Evolutionary conservation across 2,329 filamentous ascomycete genomes (phyloP), one percentile per base, ranked within the genome.

Genomic region (Xylaria sp.): DNA sequence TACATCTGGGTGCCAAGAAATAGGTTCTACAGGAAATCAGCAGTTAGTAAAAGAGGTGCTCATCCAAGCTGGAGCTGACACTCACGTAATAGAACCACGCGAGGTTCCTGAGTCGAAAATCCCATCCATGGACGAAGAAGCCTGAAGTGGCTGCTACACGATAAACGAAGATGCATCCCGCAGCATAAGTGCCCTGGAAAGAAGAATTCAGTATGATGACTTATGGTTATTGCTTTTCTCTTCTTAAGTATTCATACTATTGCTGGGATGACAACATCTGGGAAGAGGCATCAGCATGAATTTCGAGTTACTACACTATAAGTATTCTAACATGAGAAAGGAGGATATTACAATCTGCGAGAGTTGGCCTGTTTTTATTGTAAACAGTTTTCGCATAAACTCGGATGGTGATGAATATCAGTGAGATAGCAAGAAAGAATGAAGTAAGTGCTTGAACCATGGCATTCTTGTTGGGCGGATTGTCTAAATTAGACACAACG

Each of bases 391-490:
- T 70, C 15, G 63, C 63, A 39, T 70, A 70, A 23, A 61, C 3
- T 20, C 63, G 68, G 55, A 70, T 15, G 23, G 52, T 6, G 13
- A 66, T 54, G 46, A 54, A 62, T 25, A 66, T 41, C 10, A 55
- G 23, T n/a, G 65, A 39, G 15, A 70, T 34, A 3, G 56, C 18
- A 28, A 70, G 64, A 39, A 63, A 68, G 37, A 70, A 48, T n/a
- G 60, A 62, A 32, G 32, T 52, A 34, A 70, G n/a, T 1, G 55
- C 68, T 15, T 23, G 51, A 32, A 70, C 60, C 23, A 68, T 23
- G 20, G 39, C 44, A 23, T 70, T 70, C 39, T 34, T 34, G 39
- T 70, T 68, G 15, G 64, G 59, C 12, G 68, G 60, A 28, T 70
- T 60, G 15, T 68, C 65, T 7, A 67, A 44, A 34, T 66, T 71